Evolutionary conservation across 805 yeast genomes (phyloP), one percentile per base, ranked within the genome.

Genomic region (Candida caryicola): DNA sequence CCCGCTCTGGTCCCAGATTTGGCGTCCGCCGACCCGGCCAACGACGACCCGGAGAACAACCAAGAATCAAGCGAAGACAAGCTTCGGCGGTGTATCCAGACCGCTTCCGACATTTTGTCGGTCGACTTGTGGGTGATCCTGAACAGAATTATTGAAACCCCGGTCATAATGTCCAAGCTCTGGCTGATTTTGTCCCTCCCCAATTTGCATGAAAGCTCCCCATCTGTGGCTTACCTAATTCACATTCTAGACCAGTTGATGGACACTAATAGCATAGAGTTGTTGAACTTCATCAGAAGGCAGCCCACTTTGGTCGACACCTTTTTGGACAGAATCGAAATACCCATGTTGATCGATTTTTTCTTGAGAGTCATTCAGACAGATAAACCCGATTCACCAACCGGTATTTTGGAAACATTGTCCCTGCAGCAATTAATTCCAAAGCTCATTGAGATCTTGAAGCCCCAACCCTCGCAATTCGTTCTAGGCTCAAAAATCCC

Each of bases 321-420:
- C 44, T 88, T 91, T 57, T 69, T 91, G 61, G 74, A 74, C 38
- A 96, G 91, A 61, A 79, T 93, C 42, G 96, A 89, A 52, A 86
- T 90, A 42, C 96, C 98, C 3, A 89, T 96, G 34, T 63, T 93
- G 41, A 90, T 91, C 90, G 99, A 93, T 62, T 87, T 91, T 52
- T 65, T 93, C 40, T 69, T 93, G 40, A 85, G 91, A 57, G 82
- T 93, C 15, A 85, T 93, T 21, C 89, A 95, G 34, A 86, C 97
- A 0, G 99, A 93, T 64, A 90, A 87, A 60, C 84, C 91, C 2
- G 95, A 88, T 50, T 71, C 78, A 33, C 86, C 96, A 13, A 87
- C 95, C 1, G 96, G 96, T 7, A 80, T 93, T 15, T 78, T 91
- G 39, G 87, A 85, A 25, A 70, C 79, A 12, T 70, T 93, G 43